Evolutionary conservation across 2,329 filamentous ascomycete species (phyloP), one percentile per base, ranked within the genome.

Genomic region (Alternaria arbusti): DNA sequence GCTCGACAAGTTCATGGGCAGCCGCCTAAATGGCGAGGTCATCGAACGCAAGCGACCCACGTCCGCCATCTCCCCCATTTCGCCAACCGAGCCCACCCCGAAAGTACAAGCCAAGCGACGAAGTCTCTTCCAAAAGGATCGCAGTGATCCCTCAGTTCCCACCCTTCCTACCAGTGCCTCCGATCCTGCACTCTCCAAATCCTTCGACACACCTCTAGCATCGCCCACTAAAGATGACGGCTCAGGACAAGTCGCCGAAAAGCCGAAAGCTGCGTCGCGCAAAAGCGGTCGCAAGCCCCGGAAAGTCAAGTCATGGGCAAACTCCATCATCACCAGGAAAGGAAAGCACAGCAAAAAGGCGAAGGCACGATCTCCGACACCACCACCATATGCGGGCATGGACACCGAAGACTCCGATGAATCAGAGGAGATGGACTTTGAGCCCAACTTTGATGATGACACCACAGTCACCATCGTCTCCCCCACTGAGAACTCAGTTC

Each of bases 271-370:
- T 9, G 59, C 67, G 15, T 64, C 67, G 66, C 86, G 90, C 74
- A 94, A 92, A 81, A 91, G 63, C 4, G 67, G 61, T 47, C 72
- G 71, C 26, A 79, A 74, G 45, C 79, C 79, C 74, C 93, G 92
- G 79, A 94, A 91, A 77, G 91, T 95, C 62, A 93, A 92, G 74
- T 86, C 86, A 5, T 91, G 89, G 89, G 88, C 88, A 17, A 89
- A 89, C 30, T 87, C 88, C 3, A 90, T 91, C 60, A 82, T 93
- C 8, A 87, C 88, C 15, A 84, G 87, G 5, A 91, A 89, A 67
- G 81, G 85, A 1, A 90, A 84, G 17, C 83, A 84, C 15, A 74
- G 80, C 67, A 82, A 84, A 68, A 82, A 83, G 74, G 75, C 80
- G 74, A 79, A 85, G 80, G 65, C 66, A 36, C 68, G 78, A 28